Base-by-base conservation (phyloP, 2,329 filamentous ascomycete species). In the Sporothrix sp. region DNA sequence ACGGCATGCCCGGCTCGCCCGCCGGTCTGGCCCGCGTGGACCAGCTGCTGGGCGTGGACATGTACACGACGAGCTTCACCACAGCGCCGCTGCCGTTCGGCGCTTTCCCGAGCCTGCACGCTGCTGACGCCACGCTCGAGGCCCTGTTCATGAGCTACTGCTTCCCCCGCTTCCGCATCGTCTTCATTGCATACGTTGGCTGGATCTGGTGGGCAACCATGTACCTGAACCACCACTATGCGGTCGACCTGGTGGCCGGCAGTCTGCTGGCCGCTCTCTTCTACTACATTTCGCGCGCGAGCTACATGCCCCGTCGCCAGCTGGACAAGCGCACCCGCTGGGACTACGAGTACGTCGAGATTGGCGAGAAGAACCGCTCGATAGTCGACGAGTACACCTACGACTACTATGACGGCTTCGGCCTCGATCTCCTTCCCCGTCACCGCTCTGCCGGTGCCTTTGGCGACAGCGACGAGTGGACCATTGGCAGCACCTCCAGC, bases 201-300 rank as follows among this genome's bases (percentile, higher is more conserved):
- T 96, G 91, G 91, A 82, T 96, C 61, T 96, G 89, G 87, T 97
- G 91, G 89, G 86, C 90, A 11, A 97, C 91, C 59, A 95, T 97
- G 88, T 96, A 97, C 64, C 79, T 97, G 48, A 94, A 87, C 62
- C 91, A 97, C 68, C 91, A 97, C 71, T 97, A 97, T 65, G 91
- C 90, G 28, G 85, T 97, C 36, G 91, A 97, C 66, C 74, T 97
- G 46, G 87, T 96, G 23, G 87, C 71, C 32, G 91, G 91, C 58
- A 88, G 84, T 64, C 73, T 95, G 54, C 73, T 88, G 53, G 85
- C 88, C 21, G 83, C 83, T 11, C 72, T 85, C 46, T 81, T 85
- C 52, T 97, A 87, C 73, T 95, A 91, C 69, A 79, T 88, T 54
- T 80, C 85, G 51, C 86, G 87, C 63, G 78, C 83, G 37, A 81